phyloP scores from a whole-genome alignment of 352 stramenopile species.

The Globisporangium lucens region DNA sequence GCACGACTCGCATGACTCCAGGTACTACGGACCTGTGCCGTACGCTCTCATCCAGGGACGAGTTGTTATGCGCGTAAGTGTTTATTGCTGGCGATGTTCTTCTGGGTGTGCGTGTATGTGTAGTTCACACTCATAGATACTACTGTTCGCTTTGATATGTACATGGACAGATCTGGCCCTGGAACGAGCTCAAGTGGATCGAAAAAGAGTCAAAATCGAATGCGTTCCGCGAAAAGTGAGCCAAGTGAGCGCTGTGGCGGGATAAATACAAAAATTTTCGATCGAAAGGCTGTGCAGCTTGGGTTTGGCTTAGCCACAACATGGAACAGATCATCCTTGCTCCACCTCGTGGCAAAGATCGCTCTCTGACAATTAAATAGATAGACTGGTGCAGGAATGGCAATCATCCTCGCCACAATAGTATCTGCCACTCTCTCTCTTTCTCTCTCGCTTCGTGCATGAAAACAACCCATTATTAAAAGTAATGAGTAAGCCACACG shows the following conservation, averaged over 20 bases:
- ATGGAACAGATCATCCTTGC: not conserved
- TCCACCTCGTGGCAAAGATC: not conserved
- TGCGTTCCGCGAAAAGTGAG: slow-evolving; percentile 55
- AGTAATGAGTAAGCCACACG: not conserved
- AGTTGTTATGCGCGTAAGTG: slow-evolving; percentile 86
- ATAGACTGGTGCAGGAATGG: not conserved
- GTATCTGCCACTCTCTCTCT: no score
- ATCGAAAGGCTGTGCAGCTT: not conserved
- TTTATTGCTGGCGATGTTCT: slow-evolving; percentile 15
- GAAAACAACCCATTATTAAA: not conserved
- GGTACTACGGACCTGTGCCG: slow-evolving; percentile 95
- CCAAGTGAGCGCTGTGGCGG: not conserved
- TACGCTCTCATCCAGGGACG: slow-evolving; percentile 87
- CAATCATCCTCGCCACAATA: not conserved
- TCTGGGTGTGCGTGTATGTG: not conserved
- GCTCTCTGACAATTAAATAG: not conserved
- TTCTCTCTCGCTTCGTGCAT: not conserved
- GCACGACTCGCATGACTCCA: slow-evolving; percentile 93
- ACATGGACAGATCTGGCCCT: slow-evolving; percentile 67
- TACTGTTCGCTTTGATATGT: not conserved
- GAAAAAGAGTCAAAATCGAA: slow-evolving; percentile 52
- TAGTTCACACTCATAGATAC: not conserved
- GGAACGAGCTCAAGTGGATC: slow-evolving; percentile 63
- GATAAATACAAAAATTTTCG: not conserved
- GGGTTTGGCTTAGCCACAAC: no score